Evolutionary conservation across 805 yeast species (phyloP).

Genomic region (Yarrowia yakushimensis): DNA sequence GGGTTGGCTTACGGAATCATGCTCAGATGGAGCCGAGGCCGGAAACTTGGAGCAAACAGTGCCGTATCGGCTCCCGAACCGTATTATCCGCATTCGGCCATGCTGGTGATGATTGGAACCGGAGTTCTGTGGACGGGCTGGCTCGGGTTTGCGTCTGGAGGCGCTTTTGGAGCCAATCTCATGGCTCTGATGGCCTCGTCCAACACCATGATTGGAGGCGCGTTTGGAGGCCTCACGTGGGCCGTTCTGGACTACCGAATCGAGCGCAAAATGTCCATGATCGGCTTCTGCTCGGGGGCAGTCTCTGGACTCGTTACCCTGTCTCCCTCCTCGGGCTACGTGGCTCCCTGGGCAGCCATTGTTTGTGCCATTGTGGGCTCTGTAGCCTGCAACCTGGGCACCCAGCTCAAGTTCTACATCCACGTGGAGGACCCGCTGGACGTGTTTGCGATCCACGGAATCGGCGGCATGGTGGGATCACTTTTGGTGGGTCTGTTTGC

Average conservation of each 20-base stretch:
- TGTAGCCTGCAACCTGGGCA: constrained; percentile 76
- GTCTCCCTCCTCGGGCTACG: constrained; percentile 96
- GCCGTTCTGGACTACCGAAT: constrained; percentile 45
- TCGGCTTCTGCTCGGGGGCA: constrained; percentile 91
- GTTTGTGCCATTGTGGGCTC: constrained; percentile 73
- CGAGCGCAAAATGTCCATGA: constrained; percentile 87
- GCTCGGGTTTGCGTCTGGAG: constrained; percentile 77
- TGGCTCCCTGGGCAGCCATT: constrained; percentile 78
- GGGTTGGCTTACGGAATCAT: constrained; percentile 65
- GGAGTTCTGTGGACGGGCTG: constrained; percentile 71
- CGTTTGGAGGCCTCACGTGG: constrained; percentile 47
- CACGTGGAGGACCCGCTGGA: constrained; percentile 93
- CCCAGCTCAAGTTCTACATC: constrained; percentile 67
- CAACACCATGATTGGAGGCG: constrained; percentile 53
- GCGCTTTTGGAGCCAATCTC: constrained; percentile 42
- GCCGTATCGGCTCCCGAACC: constrained; percentile 40
- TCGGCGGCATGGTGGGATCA: constrained; percentile 82
- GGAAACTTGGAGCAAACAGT: constrained; percentile 54
- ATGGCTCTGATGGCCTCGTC: constrained; percentile 45
- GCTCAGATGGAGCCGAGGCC: constrained; percentile 45
- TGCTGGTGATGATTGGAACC: constrained; percentile 66
- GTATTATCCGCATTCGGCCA: constrained; percentile 63
- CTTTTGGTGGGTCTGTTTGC: constrained; percentile 89
- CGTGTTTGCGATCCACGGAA: constrained; percentile 87
- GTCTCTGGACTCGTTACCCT: constrained; percentile 92